Conservation (phyloP, 78 protist genomes). For the Dictyostelium purpureum region DNA sequence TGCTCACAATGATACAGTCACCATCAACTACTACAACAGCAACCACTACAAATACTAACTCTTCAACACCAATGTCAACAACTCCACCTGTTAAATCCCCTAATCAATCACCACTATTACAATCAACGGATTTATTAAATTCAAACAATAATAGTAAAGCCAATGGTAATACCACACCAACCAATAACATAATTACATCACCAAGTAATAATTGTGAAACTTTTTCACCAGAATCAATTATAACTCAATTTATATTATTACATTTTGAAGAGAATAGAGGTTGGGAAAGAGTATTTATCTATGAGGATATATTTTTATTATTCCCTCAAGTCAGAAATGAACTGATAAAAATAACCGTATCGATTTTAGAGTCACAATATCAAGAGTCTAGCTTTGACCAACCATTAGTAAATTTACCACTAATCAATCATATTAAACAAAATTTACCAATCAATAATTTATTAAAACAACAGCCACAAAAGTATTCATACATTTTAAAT, state of each 20-base stretch:
- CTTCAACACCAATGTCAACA: slow-evolving; percentile 33
- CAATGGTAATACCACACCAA: background rate
- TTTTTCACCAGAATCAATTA: slow-evolving; percentile 46
- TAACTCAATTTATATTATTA: slow-evolving; percentile 60
- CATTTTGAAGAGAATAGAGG: slow-evolving; percentile 71
- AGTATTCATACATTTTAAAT: background rate
- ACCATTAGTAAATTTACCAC: slow-evolving; percentile 19
- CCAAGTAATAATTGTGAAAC: too few relatives aligned
- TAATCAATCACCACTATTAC: background rate
- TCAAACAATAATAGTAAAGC: background rate
- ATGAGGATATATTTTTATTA: slow-evolving; percentile 45
- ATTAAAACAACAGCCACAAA: background rate
- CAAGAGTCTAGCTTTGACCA: slow-evolving; percentile 7
- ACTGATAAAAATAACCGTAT: slow-evolving; percentile 14
- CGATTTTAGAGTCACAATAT: slow-evolving; percentile 56
- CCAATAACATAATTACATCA: background rate
- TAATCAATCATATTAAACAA: slow-evolving; percentile 32
- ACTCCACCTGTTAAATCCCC: background rate
- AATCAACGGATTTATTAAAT: background rate
- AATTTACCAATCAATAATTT: slow-evolving; percentile 30
- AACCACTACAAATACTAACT: background rate
- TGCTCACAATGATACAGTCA: background rate
- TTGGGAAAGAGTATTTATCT: slow-evolving; percentile 64
- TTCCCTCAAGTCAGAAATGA: slow-evolving; percentile 61
- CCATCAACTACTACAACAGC: background rate